These are phyloP conservation scores for Cinnamomum chago DNA, from an alignment of 164 flowering plant species.

Conservation along the genomic window DNA sequence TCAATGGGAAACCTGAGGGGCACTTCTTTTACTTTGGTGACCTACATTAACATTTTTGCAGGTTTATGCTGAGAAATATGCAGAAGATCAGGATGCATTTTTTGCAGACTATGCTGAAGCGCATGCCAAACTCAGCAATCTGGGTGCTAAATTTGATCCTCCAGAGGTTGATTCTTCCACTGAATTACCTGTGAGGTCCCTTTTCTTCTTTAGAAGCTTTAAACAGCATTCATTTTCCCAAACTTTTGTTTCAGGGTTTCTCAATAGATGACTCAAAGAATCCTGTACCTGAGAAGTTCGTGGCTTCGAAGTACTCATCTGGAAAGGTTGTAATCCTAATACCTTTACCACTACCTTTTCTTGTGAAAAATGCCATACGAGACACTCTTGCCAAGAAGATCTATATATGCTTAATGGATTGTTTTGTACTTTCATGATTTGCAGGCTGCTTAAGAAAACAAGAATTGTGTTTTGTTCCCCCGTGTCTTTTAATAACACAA, in stretches of 20 bases:
- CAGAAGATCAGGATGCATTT: slow-evolving; percentile 80
- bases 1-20: not conserved
- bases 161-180: slow-evolving; percentile 57
- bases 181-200: not conserved
- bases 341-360: slow-evolving; percentile 7
- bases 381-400: slow-evolving; percentile 3
- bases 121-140: slow-evolving; percentile 94
- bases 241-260: slow-evolving; percentile 61
- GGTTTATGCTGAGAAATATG: slow-evolving; percentile 96
- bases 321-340: slow-evolving; percentile 46
- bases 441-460: slow-evolving; percentile 79
- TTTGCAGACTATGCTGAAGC: slow-evolving; percentile 98
- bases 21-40: not conserved
- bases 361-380: slow-evolving; percentile 7
- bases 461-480: slow-evolving; percentile 45
- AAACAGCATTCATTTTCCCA: slow-evolving; percentile 4
- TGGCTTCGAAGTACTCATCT: slow-evolving; percentile 82
- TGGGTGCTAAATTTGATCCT: slow-evolving; percentile 96
- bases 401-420: slow-evolving; percentile 13
- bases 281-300: slow-evolving; percentile 70
- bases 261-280: slow-evolving; percentile 45
- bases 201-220: not conserved
- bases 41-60: slow-evolving; percentile 22
- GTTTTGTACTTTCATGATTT: slow-evolving; percentile 37
- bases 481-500: slow-evolving; percentile 47